These are phyloP conservation scores for Carex kokanica DNA, from an alignment of 176 grass and related monocot genomes.

Conservation along the genomic window DNA sequence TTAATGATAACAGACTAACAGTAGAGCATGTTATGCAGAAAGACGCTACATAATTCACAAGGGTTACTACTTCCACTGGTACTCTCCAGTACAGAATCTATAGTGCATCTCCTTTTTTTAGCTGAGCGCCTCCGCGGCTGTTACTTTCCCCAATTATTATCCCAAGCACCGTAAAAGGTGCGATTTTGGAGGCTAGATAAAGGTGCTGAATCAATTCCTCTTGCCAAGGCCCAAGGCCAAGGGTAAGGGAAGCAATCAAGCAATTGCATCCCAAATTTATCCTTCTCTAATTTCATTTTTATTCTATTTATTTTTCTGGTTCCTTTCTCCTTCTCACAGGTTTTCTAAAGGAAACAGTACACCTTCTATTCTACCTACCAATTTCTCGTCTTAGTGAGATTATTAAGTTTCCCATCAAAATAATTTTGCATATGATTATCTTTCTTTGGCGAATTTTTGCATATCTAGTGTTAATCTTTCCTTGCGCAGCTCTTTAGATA, in stretches of 20 bases:
- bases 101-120: not conserved
- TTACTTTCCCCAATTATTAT: not conserved
- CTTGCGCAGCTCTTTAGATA: not conserved
- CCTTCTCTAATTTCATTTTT: not conserved
- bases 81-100: not conserved
- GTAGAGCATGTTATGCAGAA: not conserved
- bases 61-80: not conserved
- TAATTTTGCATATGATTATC: not conserved
- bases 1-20: not conserved
- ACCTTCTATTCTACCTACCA: not conserved
- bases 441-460: no score
- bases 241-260: not conserved
- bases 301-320: conserved; percentile 9
- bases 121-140: not conserved
- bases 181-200: not conserved
- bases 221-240: not conserved
- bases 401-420: not conserved
- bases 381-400: not conserved
- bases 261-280: not conserved
- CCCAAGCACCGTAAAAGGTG: not conserved
- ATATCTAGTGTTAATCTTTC: not conserved
- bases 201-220: not conserved
- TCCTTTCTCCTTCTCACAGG: not conserved
- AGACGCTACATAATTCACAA: not conserved
- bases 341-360: not conserved